Conservation (phyloP, 2,329 filamentous ascomycete genomes). For the Verticillium nonalfalfae region DNA sequence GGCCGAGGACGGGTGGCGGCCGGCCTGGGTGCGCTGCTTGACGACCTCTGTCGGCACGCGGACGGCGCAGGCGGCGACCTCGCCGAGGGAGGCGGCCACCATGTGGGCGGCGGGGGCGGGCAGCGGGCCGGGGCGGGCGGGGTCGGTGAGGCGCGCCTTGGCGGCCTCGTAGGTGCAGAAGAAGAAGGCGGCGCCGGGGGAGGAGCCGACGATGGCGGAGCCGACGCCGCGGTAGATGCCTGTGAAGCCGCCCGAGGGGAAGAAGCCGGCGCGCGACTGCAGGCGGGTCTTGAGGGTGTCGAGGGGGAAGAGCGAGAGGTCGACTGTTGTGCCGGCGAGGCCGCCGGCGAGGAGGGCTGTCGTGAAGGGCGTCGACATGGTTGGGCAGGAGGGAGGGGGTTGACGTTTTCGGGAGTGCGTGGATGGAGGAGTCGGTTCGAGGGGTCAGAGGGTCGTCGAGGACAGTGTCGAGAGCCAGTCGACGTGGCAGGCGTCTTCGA, state of each 20-base stretch:
- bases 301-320: conserved; percentile 94
- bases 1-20: conserved; percentile 65
- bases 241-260: conserved; percentile 77
- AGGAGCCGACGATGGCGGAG: conserved; percentile 81
- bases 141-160: conserved; percentile 45
- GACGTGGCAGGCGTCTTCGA: too few species aligned
- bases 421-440: background rate
- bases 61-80: conserved; percentile 87
- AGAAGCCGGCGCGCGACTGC: conserved; percentile 73
- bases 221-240: conserved; percentile 93
- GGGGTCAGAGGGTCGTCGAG: background rate
- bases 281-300: conserved; percentile 98
- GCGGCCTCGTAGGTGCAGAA: conserved; percentile 88
- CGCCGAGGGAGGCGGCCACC: conserved; percentile 76
- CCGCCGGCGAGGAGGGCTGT: conserved; percentile 72
- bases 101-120: conserved; percentile 53
- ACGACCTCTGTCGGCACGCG: conserved; percentile 94
- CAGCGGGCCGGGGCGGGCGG: conserved; percentile 18
- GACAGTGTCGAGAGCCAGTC: background rate
- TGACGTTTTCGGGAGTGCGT: conserved; percentile 3
- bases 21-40: conserved; percentile 92
- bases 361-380: conserved; percentile 40
- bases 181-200: conserved; percentile 92
- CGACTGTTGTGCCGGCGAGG: conserved; percentile 89
- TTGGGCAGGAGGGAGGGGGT: conserved; percentile 9